phyloP scores from a whole-genome alignment of 2,329 filamentous ascomycete species.

The Talaromyces atroroseus region DNA sequence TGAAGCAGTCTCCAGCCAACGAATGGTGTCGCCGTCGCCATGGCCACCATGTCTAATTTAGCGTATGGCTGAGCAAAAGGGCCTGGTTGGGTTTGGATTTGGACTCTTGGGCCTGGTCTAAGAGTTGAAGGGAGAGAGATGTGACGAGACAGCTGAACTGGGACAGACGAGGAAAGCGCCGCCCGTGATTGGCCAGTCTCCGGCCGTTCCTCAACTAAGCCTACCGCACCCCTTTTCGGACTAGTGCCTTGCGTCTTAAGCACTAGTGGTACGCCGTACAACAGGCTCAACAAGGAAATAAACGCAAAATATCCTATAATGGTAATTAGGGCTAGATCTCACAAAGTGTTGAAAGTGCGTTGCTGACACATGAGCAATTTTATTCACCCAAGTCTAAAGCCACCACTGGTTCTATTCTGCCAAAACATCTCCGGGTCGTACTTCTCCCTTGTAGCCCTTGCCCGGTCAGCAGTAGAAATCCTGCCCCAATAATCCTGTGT shows the following conservation, averaged over 20 bases:
- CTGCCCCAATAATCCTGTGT: conserved; percentile 42
- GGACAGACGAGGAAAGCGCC: too few relatives aligned
- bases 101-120: too few relatives aligned
- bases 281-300: background rate
- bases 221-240: background rate
- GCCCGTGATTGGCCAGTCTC: background rate
- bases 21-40: background rate
- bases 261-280: background rate
- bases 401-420: conserved; percentile 35
- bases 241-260: background rate
- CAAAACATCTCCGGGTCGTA: conserved; percentile 40
- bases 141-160: too few relatives aligned
- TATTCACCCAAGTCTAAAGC: conserved; percentile 27
- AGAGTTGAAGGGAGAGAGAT: too few relatives aligned
- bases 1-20: background rate
- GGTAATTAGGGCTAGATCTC: background rate
- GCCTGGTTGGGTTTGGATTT: too few relatives aligned
- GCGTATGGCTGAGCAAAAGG: too few relatives aligned
- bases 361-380: background rate
- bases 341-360: background rate
- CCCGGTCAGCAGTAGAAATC: conserved; percentile 28
- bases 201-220: background rate
- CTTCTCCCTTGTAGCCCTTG: conserved; percentile 27
- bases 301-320: background rate
- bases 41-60: background rate